phyloP scores from a whole-genome alignment of 2,329 filamentous ascomycete species.

The Colletotrichum salicis region DNA sequence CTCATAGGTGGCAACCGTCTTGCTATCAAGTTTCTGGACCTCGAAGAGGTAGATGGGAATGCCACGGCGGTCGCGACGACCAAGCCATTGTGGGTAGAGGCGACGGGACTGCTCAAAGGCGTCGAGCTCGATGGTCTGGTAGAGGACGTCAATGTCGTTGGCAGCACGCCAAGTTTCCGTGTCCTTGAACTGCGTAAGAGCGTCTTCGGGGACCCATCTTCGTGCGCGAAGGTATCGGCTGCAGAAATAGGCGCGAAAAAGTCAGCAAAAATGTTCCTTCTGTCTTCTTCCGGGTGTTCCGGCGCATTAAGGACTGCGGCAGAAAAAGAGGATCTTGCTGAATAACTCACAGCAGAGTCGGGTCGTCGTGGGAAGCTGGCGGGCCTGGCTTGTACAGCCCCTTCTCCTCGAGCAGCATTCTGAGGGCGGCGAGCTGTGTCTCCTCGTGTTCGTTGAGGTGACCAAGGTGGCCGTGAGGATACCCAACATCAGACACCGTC shows the following conservation, averaged over 20 bases:
- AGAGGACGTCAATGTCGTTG: conserved; percentile 81
- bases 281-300: not conserved
- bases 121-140: conserved; percentile 85
- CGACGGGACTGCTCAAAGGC: conserved; percentile 84
- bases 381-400: conserved; percentile 70
- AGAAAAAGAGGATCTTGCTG: not conserved
- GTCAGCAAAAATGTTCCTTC: conserved; percentile 11
- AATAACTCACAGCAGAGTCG: conserved; percentile 72
- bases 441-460: conserved; percentile 78
- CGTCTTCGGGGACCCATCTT: conserved; percentile 81
- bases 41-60: conserved; percentile 94
- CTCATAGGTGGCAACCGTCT: conserved; percentile 83
- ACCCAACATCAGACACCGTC: conserved; percentile 56
- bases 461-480: conserved; percentile 82
- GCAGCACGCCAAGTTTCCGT: conserved; percentile 88
- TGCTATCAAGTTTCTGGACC: conserved; percentile 83
- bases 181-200: conserved; percentile 84
- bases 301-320: not conserved
- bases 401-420: conserved; percentile 71
- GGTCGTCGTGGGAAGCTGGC: conserved; percentile 75
- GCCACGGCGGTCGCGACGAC: conserved; percentile 86
- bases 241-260: conserved; percentile 30
- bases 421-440: conserved; percentile 76
- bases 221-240: conserved; percentile 89
- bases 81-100: conserved; percentile 96